Base-by-base conservation (phyloP, 495 filamentous ascomycete species). In the Aspergillus ostianus region DNA sequence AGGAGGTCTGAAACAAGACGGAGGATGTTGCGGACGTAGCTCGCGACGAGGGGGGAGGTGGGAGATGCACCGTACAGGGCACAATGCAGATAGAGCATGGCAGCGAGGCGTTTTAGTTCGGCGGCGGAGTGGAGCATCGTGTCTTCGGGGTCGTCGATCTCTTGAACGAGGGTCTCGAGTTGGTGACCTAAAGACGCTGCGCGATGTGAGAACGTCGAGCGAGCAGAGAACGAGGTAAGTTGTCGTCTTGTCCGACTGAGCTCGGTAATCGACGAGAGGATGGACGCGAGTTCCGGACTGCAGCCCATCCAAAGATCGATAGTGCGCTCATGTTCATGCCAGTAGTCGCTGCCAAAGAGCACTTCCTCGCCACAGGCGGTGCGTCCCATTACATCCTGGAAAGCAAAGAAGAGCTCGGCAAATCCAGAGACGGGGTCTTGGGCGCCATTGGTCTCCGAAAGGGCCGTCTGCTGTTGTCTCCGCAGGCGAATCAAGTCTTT, bases 281-380 rank as follows among this genome's bases (percentile, higher is more conserved):
- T 70, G 2, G 68, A 69, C 18, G 74, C 77, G 27, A 80, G 56
- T 52, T 76, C 72, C 0, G 77, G 74, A 36, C 77, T 80, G 46
- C 77, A 80, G 0, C 75, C 75, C 77, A 80, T 80, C 77, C 77
- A 80, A 7, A 69, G 57, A 56, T 78, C 76, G 45, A 80, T 71
- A 7, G 55, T 65, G 27, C 63, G 68, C 27, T 74, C 70, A 26
- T 72, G 65, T 10, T 74, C 69, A 18, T 65, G 65, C 77, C 77
- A 80, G 48, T 80, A 77, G 53, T 78, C 77, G 30, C 59, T 72
- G 4, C 73, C 75, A 55, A 80, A 78, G 12, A 73, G 50, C 0
- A 70, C 67, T 47, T 71, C 71, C 46, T 78, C 70, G 4, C 70
- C 77, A 60, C 77, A 80, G 10, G 77, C 77, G 15, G 77, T 80